Evolutionary conservation across 805 yeast genomes (phyloP), one percentile per base, ranked within the genome.

Genomic region (Saturnispora silvae): DNA sequence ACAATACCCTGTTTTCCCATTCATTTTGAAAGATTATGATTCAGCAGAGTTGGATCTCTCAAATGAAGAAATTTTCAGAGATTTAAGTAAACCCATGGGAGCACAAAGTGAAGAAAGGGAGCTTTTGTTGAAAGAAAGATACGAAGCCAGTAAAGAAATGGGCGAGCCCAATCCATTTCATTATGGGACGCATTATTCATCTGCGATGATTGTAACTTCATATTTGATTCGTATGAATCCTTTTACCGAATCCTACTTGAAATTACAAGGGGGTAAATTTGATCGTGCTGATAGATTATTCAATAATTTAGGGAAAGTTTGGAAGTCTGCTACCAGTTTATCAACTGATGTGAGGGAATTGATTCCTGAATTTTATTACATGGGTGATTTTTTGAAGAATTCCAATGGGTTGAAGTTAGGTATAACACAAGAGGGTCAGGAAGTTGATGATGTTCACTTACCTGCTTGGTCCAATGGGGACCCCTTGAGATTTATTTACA

Each of bases 111-210:
- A 55, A 2, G 64, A 63, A 2, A 63, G 95, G 40, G 82, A 77
- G 2, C 45, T 51, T 1, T 75, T 74, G 48, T 85, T 84, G 48
- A 59, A 63, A 33, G 92, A 83, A 39, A 58, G 95, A 37, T 86
- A 67, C 48, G 78, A 78, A 16, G 86, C 94, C 0, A 58, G 83
- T 18, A 68, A 62, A 17, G 75, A 81, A 37, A 60, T 85, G 40
- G 50, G 60, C 4, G 57, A 52, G 26, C 41, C 49, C 0, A 85
- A 86, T 0, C 82, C 95, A 0, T 85, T 85, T 56, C 95, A 85
- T 53, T 85, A 85, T 50, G 96, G 96, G 2, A 86, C 96, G 0
- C 96, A 85, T 54, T 85, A 85, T 52, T 84, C 95, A 0, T 82
- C 94, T 0, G 94, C 95, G 0, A 86, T 85, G 96, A 84, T 85